phyloP scores from a whole-genome alignment of 2,329 filamentous ascomycete genomes.

The Fusarium concolor region DNA sequence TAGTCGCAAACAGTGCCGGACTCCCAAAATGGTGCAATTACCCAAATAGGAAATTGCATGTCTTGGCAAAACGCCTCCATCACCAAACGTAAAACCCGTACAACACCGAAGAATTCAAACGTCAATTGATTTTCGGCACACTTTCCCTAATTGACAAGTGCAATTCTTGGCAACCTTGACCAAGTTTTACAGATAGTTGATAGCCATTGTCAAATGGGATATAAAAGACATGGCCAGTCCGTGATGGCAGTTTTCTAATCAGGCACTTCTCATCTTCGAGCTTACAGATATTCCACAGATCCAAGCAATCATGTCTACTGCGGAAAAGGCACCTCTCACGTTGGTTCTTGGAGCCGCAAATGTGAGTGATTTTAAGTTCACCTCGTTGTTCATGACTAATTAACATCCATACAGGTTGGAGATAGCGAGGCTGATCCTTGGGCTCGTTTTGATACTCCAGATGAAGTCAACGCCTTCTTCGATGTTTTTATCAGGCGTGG shows the following conservation, averaged over 20 bases:
- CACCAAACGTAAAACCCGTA: neutral
- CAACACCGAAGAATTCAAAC: neutral
- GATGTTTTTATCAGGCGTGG: constrained; percentile 42
- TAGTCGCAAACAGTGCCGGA: no score
- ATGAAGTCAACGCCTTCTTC: constrained; percentile 44
- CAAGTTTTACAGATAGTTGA: neutral
- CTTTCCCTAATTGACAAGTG: neutral
- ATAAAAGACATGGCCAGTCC: neutral
- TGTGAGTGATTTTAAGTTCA: neutral
- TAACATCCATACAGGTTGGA: constrained; percentile 24
- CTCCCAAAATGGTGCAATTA: neutral
- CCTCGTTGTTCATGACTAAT: neutral
- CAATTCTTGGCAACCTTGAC: constrained; percentile 3
- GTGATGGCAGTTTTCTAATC: fast-evolving
- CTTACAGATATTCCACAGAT: neutral
- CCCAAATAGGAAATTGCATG: constrained; percentile 5
- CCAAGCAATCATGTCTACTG: constrained; percentile 6
- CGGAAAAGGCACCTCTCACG: constrained; percentile 20
- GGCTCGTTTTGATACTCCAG: constrained; percentile 41
- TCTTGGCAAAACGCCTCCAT: neutral
- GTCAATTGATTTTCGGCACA: no score
- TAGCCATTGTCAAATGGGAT: neutral
- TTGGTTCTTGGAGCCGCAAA: constrained; percentile 32
- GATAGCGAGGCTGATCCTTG: constrained; percentile 36
- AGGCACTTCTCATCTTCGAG: no score